Evolutionary conservation across 2,329 filamentous ascomycete species (phyloP).

Genomic region (Fusarium circinatum): DNA sequence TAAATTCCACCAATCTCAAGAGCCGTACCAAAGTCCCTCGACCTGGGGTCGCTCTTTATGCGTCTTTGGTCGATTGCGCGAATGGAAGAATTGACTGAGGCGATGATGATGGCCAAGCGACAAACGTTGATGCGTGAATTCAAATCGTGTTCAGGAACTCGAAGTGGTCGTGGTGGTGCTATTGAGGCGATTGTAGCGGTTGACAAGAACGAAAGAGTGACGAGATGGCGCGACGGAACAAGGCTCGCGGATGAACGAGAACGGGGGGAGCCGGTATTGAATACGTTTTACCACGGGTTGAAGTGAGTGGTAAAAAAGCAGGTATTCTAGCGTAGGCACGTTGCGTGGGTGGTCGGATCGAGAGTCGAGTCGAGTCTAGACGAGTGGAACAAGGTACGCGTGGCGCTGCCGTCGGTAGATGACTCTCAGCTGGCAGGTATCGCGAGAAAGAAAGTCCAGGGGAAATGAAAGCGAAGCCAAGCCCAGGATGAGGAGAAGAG

Average conservation of each 20-base stretch:
- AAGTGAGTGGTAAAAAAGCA: slow-evolving; percentile 13
- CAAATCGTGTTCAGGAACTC: not conserved
- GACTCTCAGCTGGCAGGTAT: not conserved
- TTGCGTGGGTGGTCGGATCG: slow-evolving; percentile 19
- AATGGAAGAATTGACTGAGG: not conserved
- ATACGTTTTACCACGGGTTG: not conserved
- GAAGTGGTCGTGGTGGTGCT: not conserved
- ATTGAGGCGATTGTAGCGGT: not conserved
- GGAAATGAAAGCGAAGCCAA: not conserved
- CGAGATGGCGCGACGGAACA: slow-evolving; percentile 1
- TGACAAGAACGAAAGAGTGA: slow-evolving; percentile 3
- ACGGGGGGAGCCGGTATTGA: slow-evolving; percentile 19
- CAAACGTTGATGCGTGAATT: not conserved
- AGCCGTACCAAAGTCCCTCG: slow-evolving; percentile 4
- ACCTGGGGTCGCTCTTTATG: slow-evolving; percentile 16
- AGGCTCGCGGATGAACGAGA: not conserved
- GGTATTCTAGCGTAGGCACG: slow-evolving; percentile 7
- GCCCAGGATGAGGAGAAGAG: not conserved
- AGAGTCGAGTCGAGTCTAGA: slow-evolving; percentile 18
- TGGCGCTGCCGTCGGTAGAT: slow-evolving; percentile 20
- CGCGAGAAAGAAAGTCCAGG: not conserved
- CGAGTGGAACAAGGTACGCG: slow-evolving; percentile 24
- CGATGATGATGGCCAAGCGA: not conserved
- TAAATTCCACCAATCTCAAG: slow-evolving; percentile 36
- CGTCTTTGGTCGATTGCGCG: slow-evolving; percentile 8